A percentile compares a stretch with the other conserved stretches of the same genome.
Evolutionary conservation across 2,329 filamentous ascomycete species (phyloP).

Genomic region (Penicillium sp.): DNA sequence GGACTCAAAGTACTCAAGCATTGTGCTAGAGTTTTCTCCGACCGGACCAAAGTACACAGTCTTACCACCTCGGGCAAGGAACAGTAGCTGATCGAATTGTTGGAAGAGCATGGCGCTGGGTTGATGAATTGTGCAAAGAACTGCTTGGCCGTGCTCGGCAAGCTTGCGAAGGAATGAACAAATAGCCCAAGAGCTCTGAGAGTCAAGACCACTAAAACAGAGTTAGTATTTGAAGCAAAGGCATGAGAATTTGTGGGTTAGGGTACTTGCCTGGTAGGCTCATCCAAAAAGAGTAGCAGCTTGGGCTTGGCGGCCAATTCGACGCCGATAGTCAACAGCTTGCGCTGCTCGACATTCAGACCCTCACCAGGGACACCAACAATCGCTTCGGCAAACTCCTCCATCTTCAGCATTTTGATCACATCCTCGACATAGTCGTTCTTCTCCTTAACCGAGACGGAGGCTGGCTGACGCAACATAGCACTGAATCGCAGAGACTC

Average conservation of each 20-base stretch:
- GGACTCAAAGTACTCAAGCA: conserved; percentile 63
- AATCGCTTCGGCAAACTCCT: conserved; percentile 80
- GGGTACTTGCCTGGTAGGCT: conserved; percentile 64
- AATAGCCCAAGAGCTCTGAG: conserved; percentile 88
- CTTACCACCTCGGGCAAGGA: conserved; percentile 62
- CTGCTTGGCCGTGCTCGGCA: conserved; percentile 79
- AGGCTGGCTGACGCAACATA: conserved; percentile 73
- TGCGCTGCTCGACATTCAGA: conserved; percentile 60
- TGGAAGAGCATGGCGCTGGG: conserved; percentile 89
- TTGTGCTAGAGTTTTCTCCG: conserved; percentile 54
- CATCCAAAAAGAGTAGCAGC: conserved; percentile 83
- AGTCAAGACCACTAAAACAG: conserved; percentile 69
- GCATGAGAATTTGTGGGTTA: too few species aligned
- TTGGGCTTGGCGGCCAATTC: conserved; percentile 88
- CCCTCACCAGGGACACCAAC: conserved; percentile 84
- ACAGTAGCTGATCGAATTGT: conserved; percentile 65
- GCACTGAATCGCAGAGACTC: conserved; percentile 85
- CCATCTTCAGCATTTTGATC: conserved; percentile 83
- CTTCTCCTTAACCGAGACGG: conserved; percentile 71
- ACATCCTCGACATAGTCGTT: conserved; percentile 82
- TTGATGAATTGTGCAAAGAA: conserved; percentile 92
- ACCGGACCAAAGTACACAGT: conserved; percentile 68
- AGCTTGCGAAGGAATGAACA: conserved; percentile 79
- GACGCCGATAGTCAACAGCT: conserved; percentile 83
- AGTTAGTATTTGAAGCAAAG: background rate